phyloP scores from a whole-genome alignment of 495 filamentous ascomycete genomes.

The Hypoxylon trugodes region DNA sequence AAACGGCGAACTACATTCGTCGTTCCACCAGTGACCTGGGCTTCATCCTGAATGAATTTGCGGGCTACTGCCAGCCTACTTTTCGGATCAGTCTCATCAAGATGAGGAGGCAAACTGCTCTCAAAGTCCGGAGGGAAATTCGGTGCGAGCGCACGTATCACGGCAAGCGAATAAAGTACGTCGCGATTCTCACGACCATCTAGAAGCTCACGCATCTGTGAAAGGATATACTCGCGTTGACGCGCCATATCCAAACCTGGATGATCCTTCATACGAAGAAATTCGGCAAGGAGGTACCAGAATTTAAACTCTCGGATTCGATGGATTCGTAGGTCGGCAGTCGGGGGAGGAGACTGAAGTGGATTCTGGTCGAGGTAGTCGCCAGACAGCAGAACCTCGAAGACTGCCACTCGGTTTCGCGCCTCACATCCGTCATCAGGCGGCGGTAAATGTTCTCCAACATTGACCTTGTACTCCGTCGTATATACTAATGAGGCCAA shows the following conservation, averaged over 20 bases:
- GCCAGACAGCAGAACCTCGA: conserved; percentile 78
- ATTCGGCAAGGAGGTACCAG: conserved; percentile 78
- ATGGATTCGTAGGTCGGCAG: conserved; percentile 58
- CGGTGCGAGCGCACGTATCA: conserved; percentile 76
- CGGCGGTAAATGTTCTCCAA: conserved; percentile 36
- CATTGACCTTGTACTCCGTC: conserved; percentile 43
- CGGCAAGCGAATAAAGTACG: conserved; percentile 86
- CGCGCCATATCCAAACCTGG: conserved; percentile 58
- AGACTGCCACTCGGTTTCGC: conserved; percentile 71
- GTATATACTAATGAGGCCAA: conserved; percentile 57
- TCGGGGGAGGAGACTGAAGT: conserved; percentile 54
- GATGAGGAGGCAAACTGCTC: conserved; percentile 64
- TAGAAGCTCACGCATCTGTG: conserved; percentile 69
- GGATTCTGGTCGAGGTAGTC: conserved; percentile 67
- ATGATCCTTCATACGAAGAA: conserved; percentile 69
- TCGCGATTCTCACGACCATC: conserved; percentile 88
- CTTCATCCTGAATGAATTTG: conserved; percentile 80
- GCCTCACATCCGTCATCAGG: conserved; percentile 66
- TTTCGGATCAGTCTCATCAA: conserved; percentile 74
- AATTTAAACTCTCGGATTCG: conserved; percentile 75
- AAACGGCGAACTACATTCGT: conserved; percentile 83
- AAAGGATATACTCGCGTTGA: conserved; percentile 70
- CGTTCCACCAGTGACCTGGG: conserved; percentile 71
- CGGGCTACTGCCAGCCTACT: conserved; percentile 81
- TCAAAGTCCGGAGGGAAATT: conserved; percentile 71